Evolutionary conservation across 106 monocot species (phyloP).

Genomic region (Hemerocallis citrina): DNA sequence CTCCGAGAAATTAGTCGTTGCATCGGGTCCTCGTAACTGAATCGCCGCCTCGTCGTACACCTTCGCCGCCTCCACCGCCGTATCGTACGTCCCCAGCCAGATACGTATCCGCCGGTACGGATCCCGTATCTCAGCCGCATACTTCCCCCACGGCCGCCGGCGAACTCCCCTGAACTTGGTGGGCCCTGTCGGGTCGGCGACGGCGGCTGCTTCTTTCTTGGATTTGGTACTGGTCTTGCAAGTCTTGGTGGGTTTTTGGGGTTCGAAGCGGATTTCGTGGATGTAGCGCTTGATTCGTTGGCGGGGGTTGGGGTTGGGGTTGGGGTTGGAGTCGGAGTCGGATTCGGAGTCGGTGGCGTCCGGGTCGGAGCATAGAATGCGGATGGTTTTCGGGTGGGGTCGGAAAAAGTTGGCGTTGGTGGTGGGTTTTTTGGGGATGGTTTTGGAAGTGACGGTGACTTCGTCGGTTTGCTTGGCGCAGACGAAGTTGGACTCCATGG

Average conservation of each 20-base stretch:
- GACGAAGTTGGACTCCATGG: too few relatives aligned
- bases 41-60: constrained; percentile 45
- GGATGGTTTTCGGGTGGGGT: neutral
- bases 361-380: constrained; percentile 27
- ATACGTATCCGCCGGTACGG: constrained; percentile 26
- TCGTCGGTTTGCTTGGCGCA: constrained; percentile 5
- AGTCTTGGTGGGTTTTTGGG: neutral
- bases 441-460: neutral
- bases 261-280: constrained; percentile 24
- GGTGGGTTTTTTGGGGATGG: neutral
- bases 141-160: constrained; percentile 23
- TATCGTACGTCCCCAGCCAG: constrained; percentile 55
- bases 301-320: neutral
- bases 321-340: constrained; percentile 13
- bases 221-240: neutral
- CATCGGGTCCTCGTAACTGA: constrained; percentile 42
- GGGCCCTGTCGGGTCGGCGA: neutral
- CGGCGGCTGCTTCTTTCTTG: neutral
- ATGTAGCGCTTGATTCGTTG: constrained; percentile 22
- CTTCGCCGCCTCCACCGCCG: constrained; percentile 50
- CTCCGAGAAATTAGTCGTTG: constrained; percentile 37
- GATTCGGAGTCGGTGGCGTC: constrained; percentile 49
- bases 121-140: constrained; percentile 57
- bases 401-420: neutral
- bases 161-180: constrained; percentile 43